Base-by-base conservation (phyloP, 176 grass and related monocot genomes). In the Secale cereale region DNA sequence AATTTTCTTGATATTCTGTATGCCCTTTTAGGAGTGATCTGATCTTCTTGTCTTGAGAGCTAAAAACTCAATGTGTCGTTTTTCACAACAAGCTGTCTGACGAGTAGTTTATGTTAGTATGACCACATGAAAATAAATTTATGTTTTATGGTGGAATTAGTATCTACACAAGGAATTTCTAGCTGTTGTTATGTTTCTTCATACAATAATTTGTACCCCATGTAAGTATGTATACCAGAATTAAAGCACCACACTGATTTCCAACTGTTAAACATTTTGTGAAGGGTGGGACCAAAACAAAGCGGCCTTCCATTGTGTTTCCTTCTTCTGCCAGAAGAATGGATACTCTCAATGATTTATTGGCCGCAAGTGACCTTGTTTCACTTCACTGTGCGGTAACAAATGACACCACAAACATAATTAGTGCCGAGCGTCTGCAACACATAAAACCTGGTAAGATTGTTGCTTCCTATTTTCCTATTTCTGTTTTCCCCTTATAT, bases 261-360 rank as follows among this genome's bases (percentile, higher is more conserved):
- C 86, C 74, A 59, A 46, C 59, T 76, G 17, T 29, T 46, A 70
- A 90, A 27, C 41, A 48, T 83, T 85, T 59, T 84, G 46, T 89
- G 75, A 82, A 98, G 91, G 81, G 62, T 72, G 90, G 79, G 86
- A 78, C 81, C 76, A 94, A 92, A 84, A 78, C 83, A 70, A 94
- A 89, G 65, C 78, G 89, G 22, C 89, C 96, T 81, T 89, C 93
- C 62, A 91, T 92, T 78, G 39, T 92, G 82, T 98, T 94, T 88
- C 96, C 96, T 86, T 87, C 93, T 78, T 75, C 93, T 59, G 86
- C 93, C 37, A 91, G 91, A 86, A 98, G 96, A 89, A 98, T 94
- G 96, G 96, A 98, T 66, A 98, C 93, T 52, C 89, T 98, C 60
- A 95, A 92, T 73, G 96, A 98, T 92, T 89, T 98, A 75, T 83